These are phyloP conservation scores for Albifimbria verrucaria DNA, from an alignment of 2,329 filamentous ascomycete species.

Conservation along the genomic window DNA sequence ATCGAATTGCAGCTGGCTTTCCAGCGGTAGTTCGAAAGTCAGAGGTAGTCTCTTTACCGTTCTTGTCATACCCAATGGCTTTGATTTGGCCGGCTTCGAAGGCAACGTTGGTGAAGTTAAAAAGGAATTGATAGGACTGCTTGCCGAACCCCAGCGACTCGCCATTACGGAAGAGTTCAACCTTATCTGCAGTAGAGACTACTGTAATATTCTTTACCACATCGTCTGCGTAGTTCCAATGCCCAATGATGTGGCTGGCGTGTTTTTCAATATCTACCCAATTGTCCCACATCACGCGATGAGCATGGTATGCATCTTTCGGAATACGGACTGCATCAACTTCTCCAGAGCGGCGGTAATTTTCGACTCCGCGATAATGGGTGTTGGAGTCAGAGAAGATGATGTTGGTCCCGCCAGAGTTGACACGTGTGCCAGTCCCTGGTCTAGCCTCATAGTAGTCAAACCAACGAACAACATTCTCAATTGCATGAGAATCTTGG, in stretches of 20 bases:
- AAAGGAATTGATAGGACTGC: neutral
- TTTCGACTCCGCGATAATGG: neutral
- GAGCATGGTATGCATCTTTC: neutral
- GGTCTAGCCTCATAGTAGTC: neutral
- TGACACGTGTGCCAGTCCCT: neutral
- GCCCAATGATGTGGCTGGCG: neutral
- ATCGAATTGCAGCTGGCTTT: neutral
- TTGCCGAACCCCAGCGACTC: neutral
- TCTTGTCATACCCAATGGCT: neutral
- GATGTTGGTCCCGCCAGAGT: neutral
- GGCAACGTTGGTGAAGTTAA: neutral
- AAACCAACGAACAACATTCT: neutral
- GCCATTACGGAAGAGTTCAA: neutral
- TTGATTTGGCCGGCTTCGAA: neutral
- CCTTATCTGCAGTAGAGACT: neutral
- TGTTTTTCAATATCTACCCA: neutral
- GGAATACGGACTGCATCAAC: neutral
- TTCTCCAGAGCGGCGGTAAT: neutral
- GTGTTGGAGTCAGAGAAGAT: conserved; percentile 1
- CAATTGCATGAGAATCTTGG: neutral
- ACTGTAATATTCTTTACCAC: neutral
- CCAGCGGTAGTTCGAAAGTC: neutral
- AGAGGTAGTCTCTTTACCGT: neutral
- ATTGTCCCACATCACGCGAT: neutral
- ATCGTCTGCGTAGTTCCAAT: neutral